A percentile compares a stretch with the other conserved stretches of the same genome.
Evolutionary conservation across 495 filamentous ascomycete genomes (phyloP).

Genomic region (Hypoxylon perforatum): DNA sequence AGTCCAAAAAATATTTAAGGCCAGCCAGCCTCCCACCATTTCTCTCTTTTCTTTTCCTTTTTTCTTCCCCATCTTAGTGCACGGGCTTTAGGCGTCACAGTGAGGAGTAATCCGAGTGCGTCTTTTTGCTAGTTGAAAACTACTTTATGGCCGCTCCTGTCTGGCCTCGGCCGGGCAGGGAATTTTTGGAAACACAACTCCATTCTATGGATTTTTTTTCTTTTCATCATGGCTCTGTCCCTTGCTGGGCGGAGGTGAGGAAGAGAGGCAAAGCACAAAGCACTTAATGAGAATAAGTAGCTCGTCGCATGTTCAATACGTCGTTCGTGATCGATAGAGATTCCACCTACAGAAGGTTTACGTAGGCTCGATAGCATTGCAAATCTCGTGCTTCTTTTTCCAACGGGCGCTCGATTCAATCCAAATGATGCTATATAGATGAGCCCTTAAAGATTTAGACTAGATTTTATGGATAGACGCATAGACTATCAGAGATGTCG

Average conservation of each 20-base stretch:
- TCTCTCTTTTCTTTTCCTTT: slow-evolving; percentile 5
- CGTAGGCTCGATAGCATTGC: no score
- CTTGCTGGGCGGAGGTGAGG: slow-evolving; percentile 24
- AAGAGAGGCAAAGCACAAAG: slow-evolving; percentile 13
- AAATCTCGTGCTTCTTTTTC: no score
- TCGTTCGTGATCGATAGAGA: no score
- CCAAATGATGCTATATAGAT: no score
- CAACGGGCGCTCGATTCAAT: no score
- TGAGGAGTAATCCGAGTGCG: slow-evolving; percentile 43
- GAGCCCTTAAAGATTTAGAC: no score
- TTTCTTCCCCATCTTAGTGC: slow-evolving; percentile 6
- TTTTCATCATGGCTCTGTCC: slow-evolving; percentile 27
- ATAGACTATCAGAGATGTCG: no score
- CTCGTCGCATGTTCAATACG: no score
- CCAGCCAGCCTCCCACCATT: neutral
- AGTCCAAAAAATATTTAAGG: slow-evolving; percentile 11
- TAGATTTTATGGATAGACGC: no score
- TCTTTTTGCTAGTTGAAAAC: slow-evolving; percentile 54
- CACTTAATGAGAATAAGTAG: no score
- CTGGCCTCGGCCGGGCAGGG: slow-evolving; percentile 41
- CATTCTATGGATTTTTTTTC: slow-evolving; percentile 11
- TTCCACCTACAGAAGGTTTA: no score
- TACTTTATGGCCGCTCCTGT: slow-evolving; percentile 45
- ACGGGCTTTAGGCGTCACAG: slow-evolving; percentile 42
- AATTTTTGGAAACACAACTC: slow-evolving; percentile 44